Conservation (phyloP, 495 filamentous ascomycete genomes). For the Daldinia concentrica region DNA sequence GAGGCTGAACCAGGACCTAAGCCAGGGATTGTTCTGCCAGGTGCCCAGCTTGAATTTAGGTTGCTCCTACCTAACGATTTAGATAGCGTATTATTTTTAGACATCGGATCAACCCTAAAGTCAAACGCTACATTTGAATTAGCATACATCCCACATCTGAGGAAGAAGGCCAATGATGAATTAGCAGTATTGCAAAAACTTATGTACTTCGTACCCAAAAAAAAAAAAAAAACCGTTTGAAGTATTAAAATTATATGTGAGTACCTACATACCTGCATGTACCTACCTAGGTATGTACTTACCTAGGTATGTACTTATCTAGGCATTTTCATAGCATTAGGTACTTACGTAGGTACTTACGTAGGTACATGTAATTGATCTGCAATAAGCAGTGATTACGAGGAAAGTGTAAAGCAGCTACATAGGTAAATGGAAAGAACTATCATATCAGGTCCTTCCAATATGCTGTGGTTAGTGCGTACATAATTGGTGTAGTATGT, state of each 20-base stretch:
- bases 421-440: not conserved
- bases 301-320: not conserved
- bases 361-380: not conserved
- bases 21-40: conserved; percentile 8
- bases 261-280: no score
- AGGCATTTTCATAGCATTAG: not conserved
- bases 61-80: no score
- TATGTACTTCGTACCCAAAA: no score
- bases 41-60: not conserved
- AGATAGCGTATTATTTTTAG: no score
- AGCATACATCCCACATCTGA: not conserved
- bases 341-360: conserved; percentile 4
- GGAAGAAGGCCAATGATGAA: no score
- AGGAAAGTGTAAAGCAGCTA: not conserved
- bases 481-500: no score
- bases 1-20: conserved; percentile 27
- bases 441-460: not conserved
- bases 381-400: not conserved
- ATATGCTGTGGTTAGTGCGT: no score
- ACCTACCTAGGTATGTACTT: no score
- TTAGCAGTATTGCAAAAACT: not conserved
- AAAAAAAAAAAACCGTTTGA: no score
- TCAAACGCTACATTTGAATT: not conserved
- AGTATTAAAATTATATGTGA: no score
- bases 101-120: no score